Base-by-base conservation (phyloP, 2,329 filamentous ascomycete genomes). In the Plectosphaerella plurivora region DNA sequence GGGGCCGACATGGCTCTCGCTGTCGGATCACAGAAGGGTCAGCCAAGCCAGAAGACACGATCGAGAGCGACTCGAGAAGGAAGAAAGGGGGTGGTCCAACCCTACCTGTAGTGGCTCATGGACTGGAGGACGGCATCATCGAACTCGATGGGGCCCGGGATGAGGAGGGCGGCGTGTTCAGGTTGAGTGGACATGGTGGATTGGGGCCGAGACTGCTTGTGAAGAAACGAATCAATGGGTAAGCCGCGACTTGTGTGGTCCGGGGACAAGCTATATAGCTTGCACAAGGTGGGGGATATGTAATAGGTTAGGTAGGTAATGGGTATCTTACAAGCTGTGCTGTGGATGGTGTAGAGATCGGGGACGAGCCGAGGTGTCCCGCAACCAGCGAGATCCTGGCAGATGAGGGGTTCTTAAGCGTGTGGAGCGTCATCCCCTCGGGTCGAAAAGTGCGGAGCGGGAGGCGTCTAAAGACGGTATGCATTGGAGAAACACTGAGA, bases 91-190 rank as follows among this genome's bases (percentile, higher is more conserved):
- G 16, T 16, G n/a, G n/a, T n/a, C n/a, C n/a, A 42, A 6, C 39
- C 73, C 64, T 76, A 91, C 88, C 89, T 93, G 76, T 88, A 96
- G 74, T 96, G 91, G 77, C 88, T 87, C 93, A 97, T 97, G 56
- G 91, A 90, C 71, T 92, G 83, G 50, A 97, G 84, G 55, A 97
- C 93, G 47, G 86, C 91, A 93, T 97, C 93, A 70, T 97, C 93
- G 68, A 97, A 97, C 76, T 97, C 93, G 71, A 97, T 96, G 65
- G 94, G 94, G 58, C 94, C 94, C 48, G 94, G 94, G 66, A 99
- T 97, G 74, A 99, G 84, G 73, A 99, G 79, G 52, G 93, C 87
- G 44, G 83, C 73, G 66, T 87, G 83, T 49, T 76, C 70, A 51
- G 81, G 76, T 62, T 86, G 83, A 54, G 75, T 77, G 60, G 82